Evolutionary conservation across 1,284 basidiomycete species (phyloP).

Genomic region (Sporisorium reilianum): DNA sequence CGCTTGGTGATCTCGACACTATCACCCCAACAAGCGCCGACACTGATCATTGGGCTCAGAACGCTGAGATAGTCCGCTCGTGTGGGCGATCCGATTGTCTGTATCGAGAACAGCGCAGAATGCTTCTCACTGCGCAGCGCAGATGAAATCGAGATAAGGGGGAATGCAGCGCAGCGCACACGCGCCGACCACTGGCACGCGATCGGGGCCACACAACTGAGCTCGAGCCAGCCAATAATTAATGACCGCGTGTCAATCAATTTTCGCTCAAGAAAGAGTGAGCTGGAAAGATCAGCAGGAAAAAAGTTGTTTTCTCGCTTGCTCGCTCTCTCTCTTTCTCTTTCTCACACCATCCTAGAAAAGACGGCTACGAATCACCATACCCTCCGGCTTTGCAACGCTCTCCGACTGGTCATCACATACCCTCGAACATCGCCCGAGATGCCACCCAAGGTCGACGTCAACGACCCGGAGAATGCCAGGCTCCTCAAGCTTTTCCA

Average conservation of each 20-base stretch:
- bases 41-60: too few relatives aligned
- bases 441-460: conserved; percentile 74
- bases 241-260: not conserved
- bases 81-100: not conserved
- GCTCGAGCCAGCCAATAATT: conserved; percentile 33
- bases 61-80: too few relatives aligned
- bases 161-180: not conserved
- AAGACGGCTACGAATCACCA: conserved; percentile 2
- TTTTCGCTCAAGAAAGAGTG: not conserved
- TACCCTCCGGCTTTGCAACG: not conserved
- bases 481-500: conserved; percentile 79
- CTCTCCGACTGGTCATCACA: conserved; percentile 2
- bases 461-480: conserved; percentile 71
- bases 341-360: not conserved
- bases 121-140: not conserved
- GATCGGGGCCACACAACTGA: conserved; percentile 3
- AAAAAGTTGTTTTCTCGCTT: conserved; percentile 6
- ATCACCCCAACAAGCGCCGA: too few relatives aligned
- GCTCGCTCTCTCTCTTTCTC: too few relatives aligned
- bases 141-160: conserved; percentile 8
- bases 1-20: too few relatives aligned
- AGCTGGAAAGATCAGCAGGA: conserved; percentile 1
- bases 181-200: not conserved
- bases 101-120: not conserved
- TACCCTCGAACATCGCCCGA: conserved; percentile 12